Evolutionary conservation across 2,329 filamentous ascomycete genomes (phyloP).

Genomic region (Venturia nashicola): DNA sequence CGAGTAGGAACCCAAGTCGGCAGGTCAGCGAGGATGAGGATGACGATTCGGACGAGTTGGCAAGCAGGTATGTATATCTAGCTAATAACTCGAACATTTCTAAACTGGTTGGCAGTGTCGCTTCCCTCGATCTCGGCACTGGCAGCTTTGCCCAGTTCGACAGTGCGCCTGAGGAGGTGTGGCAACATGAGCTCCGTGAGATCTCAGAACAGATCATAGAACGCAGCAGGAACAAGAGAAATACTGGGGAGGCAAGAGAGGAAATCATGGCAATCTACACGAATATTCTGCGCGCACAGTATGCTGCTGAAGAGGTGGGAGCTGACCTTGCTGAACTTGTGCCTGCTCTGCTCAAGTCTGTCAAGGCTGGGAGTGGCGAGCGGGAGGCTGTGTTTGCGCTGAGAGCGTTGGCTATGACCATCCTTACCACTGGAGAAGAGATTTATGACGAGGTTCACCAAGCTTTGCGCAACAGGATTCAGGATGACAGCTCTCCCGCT

Average conservation of each 20-base stretch:
- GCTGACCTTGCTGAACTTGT: constrained; percentile 48
- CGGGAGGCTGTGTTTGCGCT: constrained; percentile 59
- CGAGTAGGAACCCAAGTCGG: constrained; percentile 44
- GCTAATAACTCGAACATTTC: constrained; percentile 7
- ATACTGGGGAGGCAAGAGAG: constrained; percentile 59
- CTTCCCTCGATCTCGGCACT: constrained; percentile 53
- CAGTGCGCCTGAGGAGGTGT: constrained; percentile 34
- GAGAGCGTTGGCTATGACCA: constrained; percentile 58
- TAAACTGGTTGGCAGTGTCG: constrained; percentile 38
- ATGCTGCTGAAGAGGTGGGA: constrained; percentile 50
- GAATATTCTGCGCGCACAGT: constrained; percentile 56
- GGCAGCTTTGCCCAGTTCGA: constrained; percentile 34
- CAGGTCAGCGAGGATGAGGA: constrained; percentile 54
- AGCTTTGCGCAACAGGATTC: constrained; percentile 48
- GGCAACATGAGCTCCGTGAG: constrained; percentile 50
- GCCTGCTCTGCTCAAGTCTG: constrained; percentile 53
- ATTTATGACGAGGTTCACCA: constrained; percentile 53
- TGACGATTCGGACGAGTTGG: constrained; percentile 46
- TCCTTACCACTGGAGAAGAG: constrained; percentile 42
- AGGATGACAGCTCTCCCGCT: constrained; percentile 51
- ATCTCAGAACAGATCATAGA: constrained; percentile 61
- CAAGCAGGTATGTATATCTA: constrained; percentile 36
- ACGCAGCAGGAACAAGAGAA: constrained; percentile 74
- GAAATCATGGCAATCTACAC: constrained; percentile 49
- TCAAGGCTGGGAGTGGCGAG: constrained; percentile 55